phyloP scores from a whole-genome alignment of 805 yeast species.

The Yarrowia divulgata region DNA sequence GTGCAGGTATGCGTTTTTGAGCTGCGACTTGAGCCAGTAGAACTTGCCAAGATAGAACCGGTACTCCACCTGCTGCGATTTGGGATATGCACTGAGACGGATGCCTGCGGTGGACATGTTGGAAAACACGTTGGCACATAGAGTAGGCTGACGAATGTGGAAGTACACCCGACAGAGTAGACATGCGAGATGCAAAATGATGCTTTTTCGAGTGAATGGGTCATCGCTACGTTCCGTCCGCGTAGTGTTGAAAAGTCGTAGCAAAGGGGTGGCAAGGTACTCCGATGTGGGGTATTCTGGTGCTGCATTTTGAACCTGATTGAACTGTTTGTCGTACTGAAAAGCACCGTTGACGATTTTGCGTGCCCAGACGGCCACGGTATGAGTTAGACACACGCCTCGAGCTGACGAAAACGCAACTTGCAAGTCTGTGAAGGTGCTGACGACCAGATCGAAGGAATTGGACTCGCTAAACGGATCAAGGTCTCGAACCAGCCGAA shows the following conservation, averaged over 20 bases:
- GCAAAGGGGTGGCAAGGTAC: constrained; percentile 60
- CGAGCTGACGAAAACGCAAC: constrained; percentile 49
- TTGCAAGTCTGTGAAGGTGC: constrained; percentile 55
- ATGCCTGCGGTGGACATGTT: constrained; percentile 63
- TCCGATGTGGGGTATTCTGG: constrained; percentile 50
- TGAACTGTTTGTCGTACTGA: constrained; percentile 39
- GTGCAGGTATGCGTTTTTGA: constrained; percentile 61
- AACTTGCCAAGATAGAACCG: constrained; percentile 64
- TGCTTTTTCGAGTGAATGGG: constrained; percentile 53
- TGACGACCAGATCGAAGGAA: constrained; percentile 61
- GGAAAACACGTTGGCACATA: constrained; percentile 59
- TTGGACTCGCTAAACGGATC: constrained; percentile 60
- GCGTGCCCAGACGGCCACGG: constrained; percentile 40
- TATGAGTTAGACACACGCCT: constrained; percentile 46
- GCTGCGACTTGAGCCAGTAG: constrained; percentile 60
- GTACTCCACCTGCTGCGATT: constrained; percentile 61
- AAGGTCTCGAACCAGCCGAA: constrained; percentile 58
- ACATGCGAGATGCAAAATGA: constrained; percentile 62
- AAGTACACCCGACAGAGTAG: constrained; percentile 65
- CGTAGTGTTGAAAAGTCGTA: constrained; percentile 67
- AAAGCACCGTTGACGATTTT: constrained; percentile 42
- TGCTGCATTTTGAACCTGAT: constrained; percentile 6
- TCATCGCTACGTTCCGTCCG: constrained; percentile 56
- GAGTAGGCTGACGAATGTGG: constrained; percentile 47
- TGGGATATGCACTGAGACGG: constrained; percentile 53